These are phyloP conservation scores for Blastomyces silverae DNA, from an alignment of 2,329 filamentous ascomycete genomes.

Conservation along the genomic window DNA sequence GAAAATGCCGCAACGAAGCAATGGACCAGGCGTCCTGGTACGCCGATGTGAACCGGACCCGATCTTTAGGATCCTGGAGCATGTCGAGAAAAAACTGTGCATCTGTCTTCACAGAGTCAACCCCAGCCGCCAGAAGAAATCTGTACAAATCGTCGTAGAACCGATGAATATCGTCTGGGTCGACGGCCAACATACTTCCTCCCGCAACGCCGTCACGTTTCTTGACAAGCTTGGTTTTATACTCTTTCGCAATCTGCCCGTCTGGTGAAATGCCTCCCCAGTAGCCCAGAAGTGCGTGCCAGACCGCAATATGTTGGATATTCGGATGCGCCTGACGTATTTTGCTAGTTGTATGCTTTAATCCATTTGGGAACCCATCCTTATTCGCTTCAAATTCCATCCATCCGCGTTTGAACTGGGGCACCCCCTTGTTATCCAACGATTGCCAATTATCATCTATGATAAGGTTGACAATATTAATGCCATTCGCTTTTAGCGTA, in stretches of 20 bases:
- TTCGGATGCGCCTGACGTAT: slow-evolving; percentile 64
- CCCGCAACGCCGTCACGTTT: slow-evolving; percentile 51
- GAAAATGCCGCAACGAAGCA: slow-evolving; percentile 69
- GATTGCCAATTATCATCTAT: slow-evolving; percentile 98
- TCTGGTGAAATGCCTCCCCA: slow-evolving; percentile 81
- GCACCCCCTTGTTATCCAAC: slow-evolving; percentile 52
- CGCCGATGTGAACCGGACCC: slow-evolving; percentile 62
- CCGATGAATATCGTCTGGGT: slow-evolving; percentile 62
- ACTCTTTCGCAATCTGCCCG: slow-evolving; percentile 66
- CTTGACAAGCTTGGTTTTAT: slow-evolving; percentile 61
- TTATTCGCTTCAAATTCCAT: slow-evolving; percentile 79
- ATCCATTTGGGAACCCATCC: slow-evolving; percentile 68
- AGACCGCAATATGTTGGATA: slow-evolving; percentile 80
- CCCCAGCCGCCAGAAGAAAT: slow-evolving; percentile 65
- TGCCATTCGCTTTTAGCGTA: slow-evolving; percentile 60
- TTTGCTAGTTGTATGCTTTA: slow-evolving; percentile 62
- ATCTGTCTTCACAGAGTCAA: slow-evolving; percentile 89
- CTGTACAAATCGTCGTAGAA: slow-evolving; percentile 90
- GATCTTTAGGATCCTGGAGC: slow-evolving; percentile 59
- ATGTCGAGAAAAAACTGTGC: slow-evolving; percentile 84
- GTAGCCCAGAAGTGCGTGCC: slow-evolving; percentile 83
- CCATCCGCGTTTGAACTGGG: slow-evolving; percentile 56
- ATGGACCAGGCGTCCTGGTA: slow-evolving; percentile 86
- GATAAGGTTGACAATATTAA: slow-evolving; percentile 77
- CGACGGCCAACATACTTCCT: slow-evolving; percentile 65